Percentiles rank a stretch among this genome's conserved stretches.
phyloP scores from a whole-genome alignment of 2,329 filamentous ascomycete species.

The Epicoccum nigrum region DNA sequence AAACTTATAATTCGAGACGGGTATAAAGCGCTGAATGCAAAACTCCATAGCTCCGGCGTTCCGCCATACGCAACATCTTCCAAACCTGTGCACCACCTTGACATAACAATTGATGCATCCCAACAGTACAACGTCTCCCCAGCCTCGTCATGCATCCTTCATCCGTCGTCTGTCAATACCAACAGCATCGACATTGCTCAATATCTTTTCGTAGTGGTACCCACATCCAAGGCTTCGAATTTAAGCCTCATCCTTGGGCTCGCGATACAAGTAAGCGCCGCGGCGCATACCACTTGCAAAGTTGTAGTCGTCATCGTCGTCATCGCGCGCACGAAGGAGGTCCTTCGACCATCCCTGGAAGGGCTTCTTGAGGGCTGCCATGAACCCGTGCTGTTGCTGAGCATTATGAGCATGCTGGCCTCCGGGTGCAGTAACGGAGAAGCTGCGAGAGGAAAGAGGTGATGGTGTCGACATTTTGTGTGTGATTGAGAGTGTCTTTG shows the following conservation, averaged over 20 bases:
- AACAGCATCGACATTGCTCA: too few relatives aligned
- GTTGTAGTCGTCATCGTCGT: conserved; percentile 47
- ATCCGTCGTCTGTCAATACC: too few relatives aligned
- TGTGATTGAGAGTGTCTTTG: background rate
- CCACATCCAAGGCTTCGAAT: too few relatives aligned
- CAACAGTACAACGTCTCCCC: too few relatives aligned
- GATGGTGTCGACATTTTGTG: conserved; percentile 12
- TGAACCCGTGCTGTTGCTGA: conserved; percentile 12
- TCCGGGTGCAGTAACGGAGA: conserved; percentile 5
- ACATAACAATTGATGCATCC: too few relatives aligned
- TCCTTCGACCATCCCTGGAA: conserved; percentile 46
- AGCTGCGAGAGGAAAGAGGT: conserved; percentile 9
- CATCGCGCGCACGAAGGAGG: conserved; percentile 39
- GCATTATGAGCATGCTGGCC: background rate
- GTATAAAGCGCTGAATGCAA: too few relatives aligned
- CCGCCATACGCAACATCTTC: too few relatives aligned
- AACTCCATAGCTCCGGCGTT: too few relatives aligned
- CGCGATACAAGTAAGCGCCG: conserved; percentile 19
- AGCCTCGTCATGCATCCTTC: too few relatives aligned
- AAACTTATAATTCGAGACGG: too few relatives aligned
- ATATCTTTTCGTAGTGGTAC: too few relatives aligned
- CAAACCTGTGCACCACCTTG: too few relatives aligned
- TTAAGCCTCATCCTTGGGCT: conserved; percentile 4
- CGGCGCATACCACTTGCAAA: conserved; percentile 35
- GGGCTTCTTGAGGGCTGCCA: conserved; percentile 39